Evolutionary conservation across 148 eudicot species (phyloP).

Genomic region (Euryodendron excelsum): DNA sequence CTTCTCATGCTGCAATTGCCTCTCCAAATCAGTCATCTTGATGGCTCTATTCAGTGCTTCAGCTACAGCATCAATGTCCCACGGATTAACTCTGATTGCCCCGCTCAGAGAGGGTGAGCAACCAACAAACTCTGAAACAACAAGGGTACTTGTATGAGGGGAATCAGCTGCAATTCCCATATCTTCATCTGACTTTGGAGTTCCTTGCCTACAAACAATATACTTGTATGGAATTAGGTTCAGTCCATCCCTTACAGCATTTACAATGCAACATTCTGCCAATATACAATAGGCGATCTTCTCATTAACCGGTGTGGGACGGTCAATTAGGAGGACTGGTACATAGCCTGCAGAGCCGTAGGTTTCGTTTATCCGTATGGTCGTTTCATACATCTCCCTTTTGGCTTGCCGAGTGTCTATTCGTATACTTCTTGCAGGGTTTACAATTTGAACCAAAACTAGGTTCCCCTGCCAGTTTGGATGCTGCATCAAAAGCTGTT

Average conservation of each 20-base stretch:
- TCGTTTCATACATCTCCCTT: constrained; percentile 45
- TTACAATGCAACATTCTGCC: constrained; percentile 75
- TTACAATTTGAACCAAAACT: too few species aligned
- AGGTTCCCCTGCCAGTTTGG: constrained; percentile 17
- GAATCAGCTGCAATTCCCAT: constrained; percentile 32
- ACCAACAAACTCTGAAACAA: constrained; percentile 72
- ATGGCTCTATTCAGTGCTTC: constrained; percentile 55
- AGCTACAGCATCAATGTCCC: constrained; percentile 62
- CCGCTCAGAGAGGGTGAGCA: too few species aligned
- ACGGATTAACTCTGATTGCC: constrained; percentile 72
- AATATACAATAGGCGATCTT: constrained; percentile 68
- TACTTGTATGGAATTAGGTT: constrained; percentile 68
- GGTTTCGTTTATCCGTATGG: constrained; percentile 42
- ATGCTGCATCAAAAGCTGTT: constrained; percentile 43
- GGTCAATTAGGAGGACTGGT: constrained; percentile 60
- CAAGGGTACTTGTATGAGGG: constrained; percentile 55
- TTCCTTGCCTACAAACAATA: constrained; percentile 69
- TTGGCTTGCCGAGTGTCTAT: constrained; percentile 64
- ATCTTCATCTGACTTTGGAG: constrained; percentile 45
- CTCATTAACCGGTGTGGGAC: constrained; percentile 45
- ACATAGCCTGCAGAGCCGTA: constrained; percentile 47
- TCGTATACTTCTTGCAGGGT: constrained; percentile 77
- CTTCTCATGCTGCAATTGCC: constrained; percentile 59
- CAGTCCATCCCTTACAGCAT: constrained; percentile 80
- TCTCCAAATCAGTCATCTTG: constrained; percentile 40